Evolutionary conservation across 2,329 filamentous ascomycete species (phyloP).

Genomic region (Thielaviopsis euricoi): DNA sequence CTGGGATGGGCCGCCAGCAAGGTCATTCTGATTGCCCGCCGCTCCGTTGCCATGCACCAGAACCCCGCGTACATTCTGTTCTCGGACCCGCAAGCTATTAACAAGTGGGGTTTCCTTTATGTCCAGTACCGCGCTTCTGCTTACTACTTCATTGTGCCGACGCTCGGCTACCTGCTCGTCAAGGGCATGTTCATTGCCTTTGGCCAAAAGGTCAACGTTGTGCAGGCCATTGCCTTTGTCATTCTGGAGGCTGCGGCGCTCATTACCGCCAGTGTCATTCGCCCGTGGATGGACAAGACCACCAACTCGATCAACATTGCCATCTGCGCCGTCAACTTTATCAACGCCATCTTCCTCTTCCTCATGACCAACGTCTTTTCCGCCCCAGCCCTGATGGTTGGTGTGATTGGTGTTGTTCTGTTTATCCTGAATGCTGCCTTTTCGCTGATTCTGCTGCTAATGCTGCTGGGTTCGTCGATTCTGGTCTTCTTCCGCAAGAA

Average conservation of each 20-base stretch:
- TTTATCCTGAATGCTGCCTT: conserved; percentile 79
- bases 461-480: conserved; percentile 47
- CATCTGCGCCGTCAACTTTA: conserved; percentile 76
- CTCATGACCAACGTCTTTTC: conserved; percentile 80
- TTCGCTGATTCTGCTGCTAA: conserved; percentile 63
- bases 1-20: conserved; percentile 79
- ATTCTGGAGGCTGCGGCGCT: conserved; percentile 68
- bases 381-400: conserved; percentile 66
- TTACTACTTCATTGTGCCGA: conserved; percentile 83
- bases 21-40: conserved; percentile 75
- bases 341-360: conserved; percentile 77
- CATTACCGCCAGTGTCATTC: conserved; percentile 60
- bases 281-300: conserved; percentile 98
- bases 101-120: conserved; percentile 97
- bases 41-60: conserved; percentile 80
- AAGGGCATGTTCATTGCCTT: conserved; percentile 84
- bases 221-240: conserved; percentile 68
- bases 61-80: conserved; percentile 96
- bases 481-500: conserved; percentile 79
- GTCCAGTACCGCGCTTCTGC: conserved; percentile 91
- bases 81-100: conserved; percentile 81
- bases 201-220: conserved; percentile 50
- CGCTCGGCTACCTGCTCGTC: conserved; percentile 62
- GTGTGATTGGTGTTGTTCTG: conserved; percentile 76
- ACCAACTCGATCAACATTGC: conserved; percentile 94